Evolutionary conservation across 371 early-diverging fungal genomes (phyloP), one percentile per base, ranked within the genome.

Genomic region (Encephalitozoon hellem): DNA sequence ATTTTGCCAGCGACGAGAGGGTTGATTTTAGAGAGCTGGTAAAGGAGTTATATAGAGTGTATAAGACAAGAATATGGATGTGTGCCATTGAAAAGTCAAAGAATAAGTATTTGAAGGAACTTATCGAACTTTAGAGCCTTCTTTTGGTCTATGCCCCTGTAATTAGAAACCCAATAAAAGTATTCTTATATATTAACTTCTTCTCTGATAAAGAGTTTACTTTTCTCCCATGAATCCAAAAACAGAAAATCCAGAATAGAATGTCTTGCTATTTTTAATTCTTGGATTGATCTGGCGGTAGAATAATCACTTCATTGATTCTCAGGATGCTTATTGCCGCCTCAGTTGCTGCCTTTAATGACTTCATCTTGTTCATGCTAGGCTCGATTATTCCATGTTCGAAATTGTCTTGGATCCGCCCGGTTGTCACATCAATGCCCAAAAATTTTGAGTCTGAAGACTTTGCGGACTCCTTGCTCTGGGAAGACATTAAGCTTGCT

Each of bases 11-110:
- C 63, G 79, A 81, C 23, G 79, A 84, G 34, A 87, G 96, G 51
- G 91, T 97, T 64, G 97, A 97, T 85, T 97, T 97, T 84, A 89
- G 96, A 65, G 97, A 96, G 79, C 88, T 96, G 38, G 96, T 96
- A 68, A 89, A 94, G 43, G 96, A 96, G 63, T 87, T 96, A 54
- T 97, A 96, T 87, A 95, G 94, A 84, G 89, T 92, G 43, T 96
- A 94, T 87, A 96, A 96, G 87, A 95, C 94, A 5, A 90, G 98
- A 59, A 96, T 97, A 77, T 97, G 98, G 98, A 93, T 95, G 94
- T 86, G 84, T 67, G 72, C 80, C 21, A 71, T 84, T 23, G 84
- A 80, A 49, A 84, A 84, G 70, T 80, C 65, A 21, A 72, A 72
- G 49, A 72, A 78, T 23, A 72, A 34, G 41, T 38, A 64, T 12